phyloP scores from a whole-genome alignment of 2,329 filamentous ascomycete species.

The Bipolaris sorokiniana region DNA sequence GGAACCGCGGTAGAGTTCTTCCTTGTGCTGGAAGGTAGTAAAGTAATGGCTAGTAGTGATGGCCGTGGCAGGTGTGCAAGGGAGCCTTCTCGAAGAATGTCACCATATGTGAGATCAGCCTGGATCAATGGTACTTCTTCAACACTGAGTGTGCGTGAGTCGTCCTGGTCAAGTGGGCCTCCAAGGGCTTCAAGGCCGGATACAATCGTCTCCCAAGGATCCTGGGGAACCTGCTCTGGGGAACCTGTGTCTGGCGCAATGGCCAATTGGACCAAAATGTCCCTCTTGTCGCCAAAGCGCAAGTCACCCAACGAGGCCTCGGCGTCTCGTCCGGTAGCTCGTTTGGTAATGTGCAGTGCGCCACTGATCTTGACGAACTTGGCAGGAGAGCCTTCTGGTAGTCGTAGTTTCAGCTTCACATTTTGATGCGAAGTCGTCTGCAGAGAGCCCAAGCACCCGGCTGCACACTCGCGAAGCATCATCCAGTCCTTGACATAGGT shows the following conservation, averaged over 20 bases:
- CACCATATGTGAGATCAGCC: conserved; percentile 90
- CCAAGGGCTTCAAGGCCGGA: conserved; percentile 93
- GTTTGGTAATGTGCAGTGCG: conserved; percentile 93
- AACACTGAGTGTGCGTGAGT: conserved; percentile 80
- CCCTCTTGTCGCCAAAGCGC: conserved; percentile 89
- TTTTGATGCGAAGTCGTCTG: conserved; percentile 98
- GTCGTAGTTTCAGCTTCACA: conserved; percentile 89
- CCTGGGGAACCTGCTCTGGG: conserved; percentile 85
- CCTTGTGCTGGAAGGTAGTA: conserved; percentile 76
- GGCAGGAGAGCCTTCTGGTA: conserved; percentile 94
- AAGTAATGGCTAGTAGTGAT: conserved; percentile 91
- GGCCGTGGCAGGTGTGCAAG: conserved; percentile 85
- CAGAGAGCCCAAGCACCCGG: conserved; percentile 87
- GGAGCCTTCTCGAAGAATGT: conserved; percentile 87
- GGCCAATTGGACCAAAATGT: conserved; percentile 76
- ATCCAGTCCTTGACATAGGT: conserved; percentile 99
- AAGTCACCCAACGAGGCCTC: conserved; percentile 92
- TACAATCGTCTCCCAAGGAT: conserved; percentile 96
- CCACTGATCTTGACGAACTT: conserved; percentile 99
- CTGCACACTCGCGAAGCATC: conserved; percentile 97
- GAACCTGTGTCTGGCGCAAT: conserved; percentile 84
- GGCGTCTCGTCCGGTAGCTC: conserved; percentile 90
- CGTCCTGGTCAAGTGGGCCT: conserved; percentile 83
- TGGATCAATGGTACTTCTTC: conserved; percentile 96
- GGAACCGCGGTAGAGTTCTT: conserved; percentile 60